These are phyloP conservation scores for Aspergillus sp. DNA, from an alignment of 2,329 filamentous ascomycete genomes.

Conservation along the genomic window DNA sequence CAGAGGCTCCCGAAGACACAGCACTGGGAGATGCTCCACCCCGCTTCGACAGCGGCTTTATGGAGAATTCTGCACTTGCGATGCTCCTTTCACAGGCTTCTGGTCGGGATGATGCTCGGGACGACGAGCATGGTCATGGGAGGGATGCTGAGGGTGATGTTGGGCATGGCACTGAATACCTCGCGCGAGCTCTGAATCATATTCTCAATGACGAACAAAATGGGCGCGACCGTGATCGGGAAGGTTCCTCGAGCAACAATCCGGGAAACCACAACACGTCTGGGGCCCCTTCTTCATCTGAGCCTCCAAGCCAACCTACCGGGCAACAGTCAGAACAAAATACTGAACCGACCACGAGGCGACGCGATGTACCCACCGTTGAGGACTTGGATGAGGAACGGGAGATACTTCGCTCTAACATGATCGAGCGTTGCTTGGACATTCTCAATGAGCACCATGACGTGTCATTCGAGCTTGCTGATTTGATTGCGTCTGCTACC, in stretches of 20 bases:
- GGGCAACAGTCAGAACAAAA: slow-evolving; percentile 13
- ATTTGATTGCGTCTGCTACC: slow-evolving; percentile 69
- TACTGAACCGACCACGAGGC: slow-evolving; percentile 17
- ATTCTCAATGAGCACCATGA: slow-evolving; percentile 80
- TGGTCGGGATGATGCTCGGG: slow-evolving; percentile 11
- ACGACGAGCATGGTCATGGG: slow-evolving; percentile 13
- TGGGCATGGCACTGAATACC: slow-evolving; percentile 26
- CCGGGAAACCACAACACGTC: slow-evolving; percentile 6
- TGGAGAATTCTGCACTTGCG: slow-evolving; percentile 25
- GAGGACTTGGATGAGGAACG: slow-evolving; percentile 75
- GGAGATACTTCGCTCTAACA: slow-evolving; percentile 59
- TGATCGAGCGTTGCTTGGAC: slow-evolving; percentile 86
- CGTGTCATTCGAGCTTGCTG: slow-evolving; percentile 82
- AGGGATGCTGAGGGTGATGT: slow-evolving; percentile 22
- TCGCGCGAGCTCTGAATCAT: slow-evolving; percentile 38
- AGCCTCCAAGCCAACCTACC: slow-evolving; percentile 14
- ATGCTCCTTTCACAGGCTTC: slow-evolving; percentile 28
- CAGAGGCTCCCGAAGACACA: slow-evolving; percentile 23
- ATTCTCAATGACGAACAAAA: slow-evolving; percentile 28
- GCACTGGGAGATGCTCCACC: slow-evolving; percentile 15
- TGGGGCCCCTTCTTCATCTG: slow-evolving; percentile 10
- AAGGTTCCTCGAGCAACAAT: slow-evolving; percentile 16
- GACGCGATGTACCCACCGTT: slow-evolving; percentile 45
- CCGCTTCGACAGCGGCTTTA: slow-evolving; percentile 14
- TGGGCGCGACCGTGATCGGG: slow-evolving; percentile 15